These are phyloP conservation scores for Melampsora medusae DNA, from an alignment of 1,284 basidiomycete species.

Conservation along the genomic window DNA sequence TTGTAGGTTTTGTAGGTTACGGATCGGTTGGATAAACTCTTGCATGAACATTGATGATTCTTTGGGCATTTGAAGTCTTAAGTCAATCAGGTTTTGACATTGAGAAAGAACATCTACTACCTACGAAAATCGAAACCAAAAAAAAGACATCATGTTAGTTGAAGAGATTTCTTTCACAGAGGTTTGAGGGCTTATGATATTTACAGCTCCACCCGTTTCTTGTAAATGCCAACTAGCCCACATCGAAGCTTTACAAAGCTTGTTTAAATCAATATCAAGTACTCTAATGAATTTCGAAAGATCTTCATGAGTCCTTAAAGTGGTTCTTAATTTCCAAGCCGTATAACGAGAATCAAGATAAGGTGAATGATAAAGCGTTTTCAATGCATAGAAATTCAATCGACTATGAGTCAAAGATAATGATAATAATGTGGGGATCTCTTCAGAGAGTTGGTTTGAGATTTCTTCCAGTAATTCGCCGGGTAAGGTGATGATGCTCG, in stretches of 20 bases:
- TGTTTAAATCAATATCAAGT: neutral
- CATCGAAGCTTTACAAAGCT: slow-evolving; percentile 6
- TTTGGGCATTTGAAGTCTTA: slow-evolving; percentile 4
- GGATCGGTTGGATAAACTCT: neutral
- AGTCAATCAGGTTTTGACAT: neutral
- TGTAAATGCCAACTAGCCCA: slow-evolving; percentile 8
- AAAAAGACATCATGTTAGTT: too few relatives aligned
- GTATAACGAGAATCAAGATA: neutral
- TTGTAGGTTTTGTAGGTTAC: neutral
- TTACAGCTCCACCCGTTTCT: slow-evolving; percentile 6
- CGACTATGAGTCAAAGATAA: neutral
- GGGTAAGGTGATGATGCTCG: neutral
- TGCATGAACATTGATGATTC: neutral
- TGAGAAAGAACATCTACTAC: neutral
- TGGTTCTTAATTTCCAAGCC: neutral
- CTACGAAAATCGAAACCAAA: neutral
- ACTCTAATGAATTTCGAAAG: neutral
- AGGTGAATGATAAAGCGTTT: neutral
- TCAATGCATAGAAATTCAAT: neutral
- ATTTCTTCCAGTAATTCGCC: neutral
- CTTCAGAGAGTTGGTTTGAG: neutral
- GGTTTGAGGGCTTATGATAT: neutral
- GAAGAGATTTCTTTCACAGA: neutral
- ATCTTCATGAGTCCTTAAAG: neutral
- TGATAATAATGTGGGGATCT: neutral